Evolutionary conservation across 2,329 filamentous ascomycete genomes (phyloP), one percentile per base, ranked within the genome.

Genomic region (Talaromyces atroroseus): DNA sequence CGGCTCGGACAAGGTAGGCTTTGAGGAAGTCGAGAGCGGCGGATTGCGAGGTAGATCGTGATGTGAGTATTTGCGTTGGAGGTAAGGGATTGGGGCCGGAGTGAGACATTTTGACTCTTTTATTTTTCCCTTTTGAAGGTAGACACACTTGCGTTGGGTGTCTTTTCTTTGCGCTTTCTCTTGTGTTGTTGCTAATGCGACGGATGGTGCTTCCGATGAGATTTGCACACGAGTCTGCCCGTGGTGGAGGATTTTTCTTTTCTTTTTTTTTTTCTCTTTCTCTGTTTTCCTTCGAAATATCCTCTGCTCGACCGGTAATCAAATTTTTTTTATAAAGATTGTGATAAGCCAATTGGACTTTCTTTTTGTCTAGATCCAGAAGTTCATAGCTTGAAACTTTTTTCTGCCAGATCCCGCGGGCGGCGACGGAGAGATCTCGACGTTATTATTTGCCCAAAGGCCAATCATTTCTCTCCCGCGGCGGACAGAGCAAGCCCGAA

Each of bases 11-110:
- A 44, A 77, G 69, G 64, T 76, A 77, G 54, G 71, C 68, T 49
- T 72, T 64, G 12, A 77, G 66, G 60, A 76, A 76, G 56, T 72
- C 68, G 57, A 74, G 69, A 18, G 74, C 74, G 12, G 65, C 64
- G 38, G 71, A 67, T 60, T 74, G 67, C 51, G 69, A 64, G 61
- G 76, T 72, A 47, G 65, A 61, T 42, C 63, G 65, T 16, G 68
- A 68, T 56, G 63, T 65, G 59, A 70, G 70, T 59, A 75, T 65
- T 51, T 63, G 69, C 56, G 72, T 71, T 49, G 68, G 70, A 23
- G 71, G 72, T 42, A 74, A 66, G 20, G 73, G 68, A 20, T 63
- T 63, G 57, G 73, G 72, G 58, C 65, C 66, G 60, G 69, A 65
- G 45, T 66, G 59, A 57, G 71, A 62, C 73, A 76, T 76, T 62